phyloP scores from a whole-genome alignment of 306 rosid genomes.

The Malus sylvestris region DNA sequence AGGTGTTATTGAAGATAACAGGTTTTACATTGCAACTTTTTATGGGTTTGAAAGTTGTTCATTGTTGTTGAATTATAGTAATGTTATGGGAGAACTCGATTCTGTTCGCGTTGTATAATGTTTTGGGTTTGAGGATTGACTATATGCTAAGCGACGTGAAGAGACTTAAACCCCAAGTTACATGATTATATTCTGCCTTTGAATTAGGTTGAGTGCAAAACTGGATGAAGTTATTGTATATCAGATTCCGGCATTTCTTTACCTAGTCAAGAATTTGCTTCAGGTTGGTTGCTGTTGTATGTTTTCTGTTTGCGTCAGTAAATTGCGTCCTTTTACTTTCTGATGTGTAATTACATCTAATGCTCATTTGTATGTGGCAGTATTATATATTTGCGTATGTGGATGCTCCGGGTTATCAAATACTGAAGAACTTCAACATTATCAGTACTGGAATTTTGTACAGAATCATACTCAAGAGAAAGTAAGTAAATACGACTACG shows the following conservation, averaged over 20 bases:
- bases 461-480: constrained; percentile 85
- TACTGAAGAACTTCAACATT: constrained; percentile 79
- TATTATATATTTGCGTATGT: constrained; percentile 93
- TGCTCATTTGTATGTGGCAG: constrained; percentile 41
- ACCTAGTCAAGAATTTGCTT: constrained; percentile 87
- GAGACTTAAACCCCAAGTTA: neutral
- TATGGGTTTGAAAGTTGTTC: too few species aligned
- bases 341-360: constrained; percentile 18
- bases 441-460: constrained; percentile 86
- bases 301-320: neutral
- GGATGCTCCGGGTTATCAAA: constrained; percentile 97
- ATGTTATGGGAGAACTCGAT: neutral
- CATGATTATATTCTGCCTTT: constrained; percentile 8
- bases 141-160: neutral
- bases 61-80: too few species aligned
- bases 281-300: constrained; percentile 52
- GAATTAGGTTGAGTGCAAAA: constrained; percentile 68
- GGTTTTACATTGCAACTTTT: too few species aligned
- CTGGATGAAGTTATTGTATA: constrained; percentile 79
- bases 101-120: neutral
- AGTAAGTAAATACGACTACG: constrained; percentile 26
- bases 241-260: constrained; percentile 89
- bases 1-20: too few species aligned
- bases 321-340: constrained; percentile 4
- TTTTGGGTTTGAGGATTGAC: neutral